Conservation (phyloP, 2,329 filamentous ascomycete species). For the Xylaria sp. region DNA sequence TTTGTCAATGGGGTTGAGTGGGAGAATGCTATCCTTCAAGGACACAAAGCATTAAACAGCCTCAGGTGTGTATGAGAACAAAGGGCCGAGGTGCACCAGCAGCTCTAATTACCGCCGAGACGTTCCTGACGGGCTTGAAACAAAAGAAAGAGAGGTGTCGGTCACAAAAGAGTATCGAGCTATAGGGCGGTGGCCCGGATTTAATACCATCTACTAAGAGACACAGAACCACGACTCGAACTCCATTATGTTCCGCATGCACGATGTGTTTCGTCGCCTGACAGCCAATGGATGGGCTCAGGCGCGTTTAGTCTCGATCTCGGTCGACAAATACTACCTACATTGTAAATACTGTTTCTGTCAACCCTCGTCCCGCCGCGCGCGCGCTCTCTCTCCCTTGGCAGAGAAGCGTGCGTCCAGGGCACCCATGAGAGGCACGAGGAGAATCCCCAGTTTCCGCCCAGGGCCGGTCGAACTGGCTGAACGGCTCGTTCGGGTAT, state of each 20-base stretch:
- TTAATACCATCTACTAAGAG: slow-evolving; percentile 35
- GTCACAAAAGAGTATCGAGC: slow-evolving; percentile 22
- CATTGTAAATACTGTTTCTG: slow-evolving; percentile 11
- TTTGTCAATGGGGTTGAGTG: slow-evolving; percentile 21
- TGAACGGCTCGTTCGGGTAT: slow-evolving; percentile 16
- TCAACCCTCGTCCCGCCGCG: slow-evolving; percentile 15
- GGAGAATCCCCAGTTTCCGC: slow-evolving; percentile 20
- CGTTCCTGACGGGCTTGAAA: slow-evolving; percentile 31
- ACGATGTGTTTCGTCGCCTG: slow-evolving; percentile 38
- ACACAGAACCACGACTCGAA: slow-evolving; percentile 18
- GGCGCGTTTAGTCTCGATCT: slow-evolving; percentile 44
- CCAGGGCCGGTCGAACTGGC: slow-evolving; percentile 31
- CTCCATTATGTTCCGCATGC: slow-evolving; percentile 43
- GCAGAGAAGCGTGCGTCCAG: slow-evolving; percentile 24
- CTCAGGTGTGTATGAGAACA: slow-evolving; percentile 30
- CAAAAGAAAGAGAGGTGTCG: slow-evolving; percentile 34
- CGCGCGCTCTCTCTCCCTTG: slow-evolving; percentile 25
- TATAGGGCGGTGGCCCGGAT: slow-evolving; percentile 30
- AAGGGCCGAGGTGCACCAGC: slow-evolving; percentile 38
- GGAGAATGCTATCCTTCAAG: slow-evolving; percentile 45
- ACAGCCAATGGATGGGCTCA: slow-evolving; percentile 44
- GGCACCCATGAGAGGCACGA: slow-evolving; percentile 22
- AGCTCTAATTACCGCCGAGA: slow-evolving; percentile 43
- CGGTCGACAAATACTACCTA: slow-evolving; percentile 36
- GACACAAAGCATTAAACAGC: slow-evolving; percentile 36